phyloP scores from a whole-genome alignment of 441 rosid genomes.

The Eutrema salsugineum region DNA sequence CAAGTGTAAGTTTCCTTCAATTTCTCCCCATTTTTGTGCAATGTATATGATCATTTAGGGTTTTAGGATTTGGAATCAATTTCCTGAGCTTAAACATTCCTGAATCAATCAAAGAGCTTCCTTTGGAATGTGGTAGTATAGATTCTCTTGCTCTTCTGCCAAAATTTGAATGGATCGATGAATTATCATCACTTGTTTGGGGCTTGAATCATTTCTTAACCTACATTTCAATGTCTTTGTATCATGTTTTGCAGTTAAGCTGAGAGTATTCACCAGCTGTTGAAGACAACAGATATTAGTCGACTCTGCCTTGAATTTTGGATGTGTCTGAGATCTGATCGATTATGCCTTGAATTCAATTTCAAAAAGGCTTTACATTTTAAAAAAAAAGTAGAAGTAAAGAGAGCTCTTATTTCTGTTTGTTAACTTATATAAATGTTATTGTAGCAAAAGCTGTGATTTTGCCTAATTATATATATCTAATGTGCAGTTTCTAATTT shows the following conservation, averaged over 20 bases:
- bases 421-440: conserved; percentile 33
- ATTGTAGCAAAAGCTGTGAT: conserved; percentile 40
- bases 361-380: conserved; percentile 29
- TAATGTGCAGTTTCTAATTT: conserved; percentile 46
- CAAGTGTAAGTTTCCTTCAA: conserved; percentile 45
- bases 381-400: not conserved
- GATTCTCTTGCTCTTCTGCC: not conserved
- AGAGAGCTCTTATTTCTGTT: conserved; percentile 1
- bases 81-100: not conserved
- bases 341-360: conserved; percentile 26
- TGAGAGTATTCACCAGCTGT: conserved; percentile 19
- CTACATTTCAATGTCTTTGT: not conserved
- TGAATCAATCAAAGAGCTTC: not conserved
- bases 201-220: not conserved
- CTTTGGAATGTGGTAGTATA: not conserved
- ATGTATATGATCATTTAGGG: conserved; percentile 6
- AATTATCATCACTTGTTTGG: not conserved
- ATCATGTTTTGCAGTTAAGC: conserved; percentile 42
- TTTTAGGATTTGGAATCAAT: conserved; percentile 1
- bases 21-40: not conserved
- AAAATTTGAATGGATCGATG: not conserved
- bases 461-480: conserved; percentile 39
- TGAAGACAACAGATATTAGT: conserved; percentile 36
- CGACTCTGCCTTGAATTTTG: conserved; percentile 36
- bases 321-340: conserved; percentile 25